Evolutionary conservation across 1,284 basidiomycete genomes (phyloP), one percentile per base, ranked within the genome.

Genomic region (Ustilago curta): DNA sequence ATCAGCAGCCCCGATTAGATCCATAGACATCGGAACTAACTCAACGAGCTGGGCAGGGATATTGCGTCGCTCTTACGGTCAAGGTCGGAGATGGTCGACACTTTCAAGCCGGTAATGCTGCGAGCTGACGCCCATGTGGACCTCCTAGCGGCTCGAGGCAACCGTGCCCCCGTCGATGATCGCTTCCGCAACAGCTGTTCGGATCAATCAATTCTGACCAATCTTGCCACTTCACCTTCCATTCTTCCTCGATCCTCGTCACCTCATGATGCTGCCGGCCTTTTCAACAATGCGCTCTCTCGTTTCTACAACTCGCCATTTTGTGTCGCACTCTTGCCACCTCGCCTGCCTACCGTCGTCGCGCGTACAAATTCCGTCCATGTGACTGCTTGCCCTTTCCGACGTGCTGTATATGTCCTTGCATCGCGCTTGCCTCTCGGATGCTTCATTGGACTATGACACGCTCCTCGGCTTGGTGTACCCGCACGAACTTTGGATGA

Each of bases 151-250:
- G 48, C 42, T 45, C n/a, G n/a, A 19, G 21, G 23, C 42, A 8
- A 2, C 31, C 29, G 19, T 11, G 31, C 47, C 27, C 19, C 8
- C 27, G 21, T 43, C 37, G 16, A 37, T 19, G 35, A 44, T 19
- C 8, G 9, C 44, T 27, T 12, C 42, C 52, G 47, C 35, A 39
- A 21, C 53, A 25, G 21, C 56, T 19, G 31, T 32, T 54, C 50
- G 54, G 62, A 61, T 44, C 62, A 47, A 48, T 49, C 27, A 27
- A 61, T 70, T 70, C 68, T 70, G 68, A 70, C 66, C 54, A 54
- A 39, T 39, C 19, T 61, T 61, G 62, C 57, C 40, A 56, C 68
- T 57, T 57, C 68, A 42, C 54, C 54, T 65, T 53, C 45, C 62
- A 21, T 44, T 57, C 42, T 49, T 25, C 44, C 12, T 29, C 58